These are phyloP conservation scores for Tolypocladium ophioglossoides DNA, from an alignment of 2,329 filamentous ascomycete species.

Conservation along the genomic window DNA sequence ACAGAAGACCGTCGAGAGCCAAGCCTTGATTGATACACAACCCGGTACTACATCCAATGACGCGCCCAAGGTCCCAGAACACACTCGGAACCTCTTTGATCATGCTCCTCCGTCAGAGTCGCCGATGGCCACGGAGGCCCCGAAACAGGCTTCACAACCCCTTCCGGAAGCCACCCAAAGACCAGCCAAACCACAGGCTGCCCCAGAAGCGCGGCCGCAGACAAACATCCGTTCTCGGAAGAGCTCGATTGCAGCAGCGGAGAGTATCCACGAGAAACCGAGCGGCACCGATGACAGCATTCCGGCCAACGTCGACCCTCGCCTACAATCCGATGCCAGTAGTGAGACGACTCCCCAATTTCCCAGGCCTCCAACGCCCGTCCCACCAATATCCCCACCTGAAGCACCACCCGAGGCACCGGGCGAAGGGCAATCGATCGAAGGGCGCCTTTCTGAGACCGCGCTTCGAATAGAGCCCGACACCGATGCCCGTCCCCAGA, in stretches of 20 bases:
- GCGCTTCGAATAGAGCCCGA: background rate
- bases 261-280: background rate
- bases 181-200: background rate
- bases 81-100: background rate
- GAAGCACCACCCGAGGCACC: background rate
- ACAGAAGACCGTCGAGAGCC: conserved; percentile 2
- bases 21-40: background rate
- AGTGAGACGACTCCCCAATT: background rate
- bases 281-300: background rate
- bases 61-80: background rate
- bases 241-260: background rate
- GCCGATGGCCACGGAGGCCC: background rate
- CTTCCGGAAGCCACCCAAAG: background rate
- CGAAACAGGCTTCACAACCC: background rate
- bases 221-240: background rate
- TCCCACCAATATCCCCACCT: background rate
- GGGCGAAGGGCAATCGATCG: background rate
- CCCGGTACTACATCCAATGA: background rate
- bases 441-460: background rate
- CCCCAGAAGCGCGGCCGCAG: background rate
- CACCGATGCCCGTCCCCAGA: background rate
- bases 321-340: background rate
- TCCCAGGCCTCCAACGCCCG: background rate
- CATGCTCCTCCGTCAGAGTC: background rate
- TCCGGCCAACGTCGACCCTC: background rate